Percentiles rank a stretch among this genome's conserved stretches.
These are phyloP conservation scores for Suillus variegatus DNA, from an alignment of 768 basidiomycete genomes.

Conservation along the genomic window DNA sequence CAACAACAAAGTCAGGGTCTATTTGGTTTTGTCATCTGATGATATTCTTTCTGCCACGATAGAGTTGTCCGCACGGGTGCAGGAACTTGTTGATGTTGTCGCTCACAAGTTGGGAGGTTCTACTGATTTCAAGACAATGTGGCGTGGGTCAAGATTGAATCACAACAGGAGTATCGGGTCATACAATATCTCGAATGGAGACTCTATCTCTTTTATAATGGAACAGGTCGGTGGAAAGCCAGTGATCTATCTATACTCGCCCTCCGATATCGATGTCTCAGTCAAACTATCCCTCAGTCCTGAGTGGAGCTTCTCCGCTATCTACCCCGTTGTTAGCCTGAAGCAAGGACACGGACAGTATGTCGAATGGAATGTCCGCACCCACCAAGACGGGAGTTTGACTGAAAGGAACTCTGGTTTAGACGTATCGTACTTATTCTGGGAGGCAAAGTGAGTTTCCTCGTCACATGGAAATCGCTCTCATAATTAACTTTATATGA, in stretches of 20 bases:
- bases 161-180: background rate
- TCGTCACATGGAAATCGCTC: background rate
- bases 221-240: background rate
- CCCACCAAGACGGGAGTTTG: background rate
- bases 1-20: background rate
- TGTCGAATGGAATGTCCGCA: background rate
- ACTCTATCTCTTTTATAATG: background rate
- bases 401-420: background rate
- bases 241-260: constrained; percentile 7
- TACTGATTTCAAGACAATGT: background rate
- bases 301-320: constrained; percentile 2
- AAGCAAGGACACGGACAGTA: background rate
- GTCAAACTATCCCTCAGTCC: constrained; percentile 2
- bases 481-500: background rate
- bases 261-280: background rate
- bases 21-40: background rate
- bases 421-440: background rate
- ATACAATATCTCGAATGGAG: background rate
- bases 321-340: background rate
- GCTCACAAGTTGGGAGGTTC: background rate
- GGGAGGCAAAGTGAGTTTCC: background rate
- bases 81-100: background rate
- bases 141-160: background rate
- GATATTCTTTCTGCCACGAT: background rate
- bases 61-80: background rate